Evolutionary conservation across 805 yeast species (phyloP), one percentile per base, ranked within the genome.

Genomic region (Hanseniaspora hatyaiensis): DNA sequence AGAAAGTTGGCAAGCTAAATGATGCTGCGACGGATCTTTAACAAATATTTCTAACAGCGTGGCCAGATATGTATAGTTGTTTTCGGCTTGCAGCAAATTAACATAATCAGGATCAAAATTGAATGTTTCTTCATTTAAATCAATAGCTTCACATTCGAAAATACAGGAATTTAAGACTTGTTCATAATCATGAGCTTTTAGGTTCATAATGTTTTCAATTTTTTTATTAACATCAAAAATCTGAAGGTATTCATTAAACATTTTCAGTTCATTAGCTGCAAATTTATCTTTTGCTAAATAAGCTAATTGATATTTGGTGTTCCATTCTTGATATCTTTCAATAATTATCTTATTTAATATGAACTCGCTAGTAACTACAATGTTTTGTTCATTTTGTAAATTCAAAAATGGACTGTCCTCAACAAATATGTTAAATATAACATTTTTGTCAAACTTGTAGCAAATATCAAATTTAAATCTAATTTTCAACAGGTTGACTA

Each of bases 391-490:
- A 16, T 12, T 24, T 5, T 19, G 16, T 16, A 45, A 9, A 15
- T 45, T 45, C 20, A 45, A 29, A 20, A 18, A 37, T 15, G 28
- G 32, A 6, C 18, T 15, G 11, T 43, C 38, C 19, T 28, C 36
- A 20, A 43, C 22, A 18, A 43, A 43, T 16, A 43, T 36, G 4
- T 45, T 22, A 4, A 37, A 37, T 8, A 37, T 16, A 4, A 22
- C 23, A 3, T 8, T 15, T 30, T 31, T 44, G 19, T 37, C 31
- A 13, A 45, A 45, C 23, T 37, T 45, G 15, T 30, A 45, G 18
- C 42, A 45, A 13, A n/a, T 18, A 18, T 45, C 49, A 37, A 45
- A 45, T 31, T 45, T 45, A n/a, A 45, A 45, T 45, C 49, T 37
- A 20, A 34, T 37, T 23, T 18, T 45, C 15, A 45, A 19, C 8